Conservation (phyloP, 2,329 filamentous ascomycete genomes). For the Aspergillus fischeri region DNA sequence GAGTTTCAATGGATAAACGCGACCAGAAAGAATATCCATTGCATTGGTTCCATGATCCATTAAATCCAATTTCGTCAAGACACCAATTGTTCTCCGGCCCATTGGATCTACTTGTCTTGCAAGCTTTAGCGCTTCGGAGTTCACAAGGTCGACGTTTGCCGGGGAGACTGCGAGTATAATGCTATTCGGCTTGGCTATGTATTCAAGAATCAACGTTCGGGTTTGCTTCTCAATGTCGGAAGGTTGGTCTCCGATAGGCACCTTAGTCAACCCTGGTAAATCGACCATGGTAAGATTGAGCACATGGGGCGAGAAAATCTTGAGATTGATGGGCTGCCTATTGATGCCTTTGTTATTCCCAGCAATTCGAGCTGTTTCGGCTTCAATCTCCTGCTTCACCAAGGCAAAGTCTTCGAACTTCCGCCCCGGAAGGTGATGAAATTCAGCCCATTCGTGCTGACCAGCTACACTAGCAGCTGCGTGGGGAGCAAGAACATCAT, state of each 20-base stretch:
- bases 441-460: conserved; percentile 82
- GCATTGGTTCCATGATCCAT: conserved; percentile 99
- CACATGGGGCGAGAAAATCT: conserved; percentile 96
- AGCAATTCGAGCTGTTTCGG: conserved; percentile 88
- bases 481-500: conserved; percentile 67
- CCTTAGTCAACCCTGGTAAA: conserved; percentile 92
- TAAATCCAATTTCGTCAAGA: conserved; percentile 92
- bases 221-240: conserved; percentile 99
- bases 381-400: conserved; percentile 95
- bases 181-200: conserved; percentile 98
- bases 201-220: conserved; percentile 91
- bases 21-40: conserved; percentile 92
- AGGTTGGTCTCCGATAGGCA: conserved; percentile 95
- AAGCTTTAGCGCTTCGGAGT: conserved; percentile 94
- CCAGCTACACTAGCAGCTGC: conserved; percentile 68
- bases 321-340: conserved; percentile 93
- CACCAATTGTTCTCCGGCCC: conserved; percentile 90
- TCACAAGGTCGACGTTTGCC: conserved; percentile 96
- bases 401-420: conserved; percentile 87
- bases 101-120: conserved; percentile 95
- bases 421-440: conserved; percentile 87
- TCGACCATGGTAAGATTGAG: conserved; percentile 95
- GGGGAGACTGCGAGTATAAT: conserved; percentile 95
- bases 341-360: conserved; percentile 99
- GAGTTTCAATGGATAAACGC: conserved; percentile 93